Base-by-base conservation (phyloP, 2,329 filamentous ascomycete species). In the Cladosporium cucumerinum region DNA sequence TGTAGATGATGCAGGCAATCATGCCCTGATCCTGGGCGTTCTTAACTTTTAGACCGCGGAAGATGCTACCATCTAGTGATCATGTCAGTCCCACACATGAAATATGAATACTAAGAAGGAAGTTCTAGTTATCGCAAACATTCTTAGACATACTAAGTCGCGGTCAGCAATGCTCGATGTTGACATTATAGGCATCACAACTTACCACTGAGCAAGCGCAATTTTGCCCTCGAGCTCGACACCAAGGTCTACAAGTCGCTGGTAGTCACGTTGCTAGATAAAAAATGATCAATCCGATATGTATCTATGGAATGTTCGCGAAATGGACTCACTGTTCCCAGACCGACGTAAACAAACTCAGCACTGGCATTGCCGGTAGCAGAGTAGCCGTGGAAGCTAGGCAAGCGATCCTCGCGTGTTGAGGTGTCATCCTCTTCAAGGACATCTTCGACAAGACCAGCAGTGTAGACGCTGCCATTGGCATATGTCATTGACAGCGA, bases 391-490 rank as follows among this genome's bases (percentile, higher is more conserved):
- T 83, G 79, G 67, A 83, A 83, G 14, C 76, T 78, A 0, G 80
- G 71, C 23, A 73, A 65, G 3, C 72, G 64, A 49, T 73, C 66
- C 7, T 66, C 58, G 28, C 68, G 66, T 8, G 68, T 67, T 21
- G 68, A 69, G 0, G 69, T 70, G 18, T 65, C 63, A 36, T 73
- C 71, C 54, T 70, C 70, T 7, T 68, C 57, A 10, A 73, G 64
- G 3, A 72, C 65, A 57, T 68, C 70, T 49, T 73, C 71, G 32
- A 70, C 69, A n/a, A 73, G 65, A 18, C 62, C 78, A 76, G 48
- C 93, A 78, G 10, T 90, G 90, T 80, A 89, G 90, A 71, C 89
- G 84, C 70, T 87, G 81, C 89, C 91, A 92, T 70, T 83, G 86
- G 63, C 18, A 68, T 70, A 76, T 74, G 67, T 79, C 73, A 63